Evolutionary conservation across 1,284 basidiomycete species (phyloP), one percentile per base, ranked within the genome.

Genomic region (Meripilus lineatus): DNA sequence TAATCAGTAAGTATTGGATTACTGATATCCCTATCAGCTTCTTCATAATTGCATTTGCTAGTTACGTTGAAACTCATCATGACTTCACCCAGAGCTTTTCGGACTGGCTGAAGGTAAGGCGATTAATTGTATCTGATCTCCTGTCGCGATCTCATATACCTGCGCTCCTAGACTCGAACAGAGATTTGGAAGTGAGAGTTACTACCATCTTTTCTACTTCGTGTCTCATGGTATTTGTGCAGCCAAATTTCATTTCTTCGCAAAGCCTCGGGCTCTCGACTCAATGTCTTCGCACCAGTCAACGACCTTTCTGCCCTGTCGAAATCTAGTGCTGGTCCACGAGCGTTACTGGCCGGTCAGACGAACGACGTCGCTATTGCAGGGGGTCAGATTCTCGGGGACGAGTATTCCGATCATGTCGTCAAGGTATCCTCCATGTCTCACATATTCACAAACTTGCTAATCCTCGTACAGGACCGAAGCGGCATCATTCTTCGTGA

Each of bases 1-100:
- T 15, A 11, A 15, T 45, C 3, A 11, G 32, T 43, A 42, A 48
- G 36, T 15, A 11, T 17, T 15, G 36, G 18, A 37, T 8, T 36
- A 17, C 38, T 35, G 3, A 38, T 17, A 8, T 30, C 24, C 25
- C 22, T 3, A n/a, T 15, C 47, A 90, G 87, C 59, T 97, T 96
- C 69, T 98, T 98, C 68, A 80, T 95, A 50, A 89, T 99, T 48
- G 89, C 90, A 0, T 99, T 98, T 58, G 87, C 93, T 2, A 90
- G 84, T 49, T 99, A 92, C 56, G 84, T 96, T 6, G 89, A 93
- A 42, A 71, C 80, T 25, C 75, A 79, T 10, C 72, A 77, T 14
- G 64, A 68, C 43, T 87, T 89, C 50, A 72, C 73, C 4, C 77
- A 84, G 54, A 82, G 78, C 14, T 98, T 98, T 60, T 86, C 84